Evolutionary conservation across 2,329 filamentous ascomycete species (phyloP).

Genomic region (Stachybotrys chlorohalonatus): DNA sequence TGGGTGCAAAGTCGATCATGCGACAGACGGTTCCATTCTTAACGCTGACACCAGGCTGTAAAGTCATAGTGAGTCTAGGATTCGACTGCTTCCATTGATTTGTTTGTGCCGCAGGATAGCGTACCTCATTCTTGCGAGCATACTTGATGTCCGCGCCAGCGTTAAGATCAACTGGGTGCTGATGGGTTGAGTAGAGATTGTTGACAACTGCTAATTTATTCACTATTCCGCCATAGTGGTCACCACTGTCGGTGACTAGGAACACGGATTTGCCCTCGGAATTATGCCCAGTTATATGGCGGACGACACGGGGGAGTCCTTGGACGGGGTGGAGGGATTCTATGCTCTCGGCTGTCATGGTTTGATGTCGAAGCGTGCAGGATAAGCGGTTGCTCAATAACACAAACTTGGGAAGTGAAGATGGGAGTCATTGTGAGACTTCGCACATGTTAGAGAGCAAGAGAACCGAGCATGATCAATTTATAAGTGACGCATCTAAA

Average conservation of each 20-base stretch:
- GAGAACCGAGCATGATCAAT: too few species aligned
- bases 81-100: not conserved
- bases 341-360: too few species aligned
- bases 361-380: too few species aligned
- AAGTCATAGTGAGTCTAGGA: not conserved
- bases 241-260: constrained; percentile 14
- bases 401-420: too few species aligned
- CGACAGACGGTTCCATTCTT: not conserved
- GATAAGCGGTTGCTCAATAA: too few species aligned
- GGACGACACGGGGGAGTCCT: constrained; percentile 5
- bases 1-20: not conserved
- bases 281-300: constrained; percentile 8
- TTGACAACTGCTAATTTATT: constrained; percentile 15
- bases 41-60: not conserved
- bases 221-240: constrained; percentile 15
- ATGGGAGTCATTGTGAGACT: too few species aligned
- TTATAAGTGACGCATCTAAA: too few species aligned
- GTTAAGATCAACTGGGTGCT: constrained; percentile 13
- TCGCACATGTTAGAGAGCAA: too few species aligned
- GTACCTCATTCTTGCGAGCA: constrained; percentile 4
- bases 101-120: not conserved
- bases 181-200: constrained; percentile 16
- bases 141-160: constrained; percentile 11
- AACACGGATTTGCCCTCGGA: constrained; percentile 13
- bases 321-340: not conserved